Evolutionary conservation across 352 stramenopile species (phyloP).

Genomic region (Phytophthora pini): DNA sequence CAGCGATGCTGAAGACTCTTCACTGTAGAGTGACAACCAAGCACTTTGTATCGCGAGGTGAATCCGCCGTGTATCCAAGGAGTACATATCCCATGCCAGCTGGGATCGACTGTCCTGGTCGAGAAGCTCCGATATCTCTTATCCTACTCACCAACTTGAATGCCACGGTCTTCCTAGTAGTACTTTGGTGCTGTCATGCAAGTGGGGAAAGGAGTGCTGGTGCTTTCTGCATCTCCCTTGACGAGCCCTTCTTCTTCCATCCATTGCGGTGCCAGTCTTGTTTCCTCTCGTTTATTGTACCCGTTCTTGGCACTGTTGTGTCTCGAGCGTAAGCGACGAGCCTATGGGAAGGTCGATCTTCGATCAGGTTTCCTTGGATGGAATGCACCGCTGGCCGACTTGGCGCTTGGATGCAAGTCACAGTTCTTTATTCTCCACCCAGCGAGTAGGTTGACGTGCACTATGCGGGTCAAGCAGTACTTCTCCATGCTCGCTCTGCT

Average conservation of each 20-base stretch:
- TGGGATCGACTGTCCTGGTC: conserved; percentile 4
- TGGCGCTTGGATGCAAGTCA: conserved; percentile 7
- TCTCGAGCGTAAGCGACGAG: conserved; percentile 32
- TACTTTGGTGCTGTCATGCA: not conserved
- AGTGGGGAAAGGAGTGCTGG: conserved; percentile 1
- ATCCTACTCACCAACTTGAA: conserved; percentile 1
- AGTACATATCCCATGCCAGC: conserved; percentile 31
- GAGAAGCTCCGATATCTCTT: not conserved
- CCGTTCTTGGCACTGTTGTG: conserved; percentile 16
- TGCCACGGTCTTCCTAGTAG: no score
- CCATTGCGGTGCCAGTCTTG: not conserved
- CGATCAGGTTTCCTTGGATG: conserved; percentile 31
- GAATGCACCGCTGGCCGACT: conserved; percentile 10
- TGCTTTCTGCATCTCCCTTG: conserved; percentile 6
- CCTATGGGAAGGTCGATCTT: conserved; percentile 31
- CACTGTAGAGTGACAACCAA: not conserved
- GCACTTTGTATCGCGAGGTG: not conserved
- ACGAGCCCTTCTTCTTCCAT: not conserved
- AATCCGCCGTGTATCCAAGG: conserved; percentile 21
- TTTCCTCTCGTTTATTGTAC: conserved; percentile 8
- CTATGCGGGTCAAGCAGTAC: conserved; percentile 14
- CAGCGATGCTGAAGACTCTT: no score
- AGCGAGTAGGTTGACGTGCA: not conserved
- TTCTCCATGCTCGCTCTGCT: conserved; percentile 7
- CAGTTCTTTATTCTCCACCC: conserved; percentile 27